Evolutionary conservation across 169 alveolate species (phyloP), one percentile per base, ranked within the genome.

Genomic region (Plasmodium vinckei): DNA sequence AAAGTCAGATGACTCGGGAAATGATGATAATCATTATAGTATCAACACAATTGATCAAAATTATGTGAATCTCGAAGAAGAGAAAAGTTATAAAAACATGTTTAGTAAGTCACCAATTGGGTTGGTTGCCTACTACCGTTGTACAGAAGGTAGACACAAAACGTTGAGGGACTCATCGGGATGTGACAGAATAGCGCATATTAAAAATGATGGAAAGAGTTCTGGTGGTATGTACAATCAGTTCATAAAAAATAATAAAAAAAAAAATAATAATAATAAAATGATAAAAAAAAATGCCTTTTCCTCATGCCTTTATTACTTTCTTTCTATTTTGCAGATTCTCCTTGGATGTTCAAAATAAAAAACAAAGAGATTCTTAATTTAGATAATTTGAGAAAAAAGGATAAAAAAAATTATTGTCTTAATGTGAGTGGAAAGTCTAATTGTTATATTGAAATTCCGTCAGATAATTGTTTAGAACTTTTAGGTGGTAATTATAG

Each of bases 401-500:
- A 42, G 51, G 10, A 12, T n/a, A 82, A 82, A 46, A 39, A 42
- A 13, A 82, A 54, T 17, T 67, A 67, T 33, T 82, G 90, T 51
- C 10, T 82, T 33, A 53, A 67, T 33, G 27, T 82, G 44, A 54
- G 84, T 5, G 90, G 90, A 0, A 65, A 82, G 54, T 65, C 84
- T 15, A 82, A 54, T 5, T 56, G 21, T 4, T 82, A 82, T 54
- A 21, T 82, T 15, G 64, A 67, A 19, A 60, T 82, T 5, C 54
- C 51, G 21, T 67, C 90, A 9, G 90, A 82, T 70, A 53, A 56
- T 27, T 82, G 90, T 33, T 0, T 82, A 0, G 90, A 82, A 46
- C 64, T 82, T 5, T 60, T 82, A 47, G 90, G 90, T 10, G 90
- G 90, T 10, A 82, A 65, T 46, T 82, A 82, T 49, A 69, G 87